These are phyloP conservation scores for Pseudogymnoascus sp. DNA, from an alignment of 2,329 filamentous ascomycete species.

Conservation along the genomic window DNA sequence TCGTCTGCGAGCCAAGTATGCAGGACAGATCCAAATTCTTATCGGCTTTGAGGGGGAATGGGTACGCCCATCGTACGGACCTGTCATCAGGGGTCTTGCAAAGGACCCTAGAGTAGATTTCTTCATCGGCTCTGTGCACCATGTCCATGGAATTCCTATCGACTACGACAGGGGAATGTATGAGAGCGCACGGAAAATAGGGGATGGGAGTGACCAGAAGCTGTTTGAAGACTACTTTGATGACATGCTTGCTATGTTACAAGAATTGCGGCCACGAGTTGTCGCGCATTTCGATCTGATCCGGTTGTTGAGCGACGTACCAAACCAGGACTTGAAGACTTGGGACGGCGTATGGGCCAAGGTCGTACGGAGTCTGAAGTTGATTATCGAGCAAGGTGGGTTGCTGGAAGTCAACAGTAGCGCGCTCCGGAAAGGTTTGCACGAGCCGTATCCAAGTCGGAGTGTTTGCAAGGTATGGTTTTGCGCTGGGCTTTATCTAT, in stretches of 20 bases:
- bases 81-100: constrained; percentile 52
- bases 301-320: constrained; percentile 59
- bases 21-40: constrained; percentile 64
- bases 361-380: constrained; percentile 66
- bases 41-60: constrained; percentile 93
- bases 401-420: constrained; percentile 86
- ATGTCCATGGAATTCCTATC: constrained; percentile 79
- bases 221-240: constrained; percentile 85
- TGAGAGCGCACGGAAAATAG: constrained; percentile 29
- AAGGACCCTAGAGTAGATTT: constrained; percentile 66
- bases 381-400: constrained; percentile 66
- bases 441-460: constrained; percentile 78
- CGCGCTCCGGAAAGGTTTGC: constrained; percentile 80
- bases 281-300: constrained; percentile 95
- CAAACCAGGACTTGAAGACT: constrained; percentile 50
- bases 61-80: constrained; percentile 61
- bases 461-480: constrained; percentile 65
- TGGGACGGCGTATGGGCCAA: constrained; percentile 64
- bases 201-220: constrained; percentile 58
- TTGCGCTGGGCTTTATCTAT: constrained; percentile 5
- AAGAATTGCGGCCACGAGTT: constrained; percentile 61
- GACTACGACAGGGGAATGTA: constrained; percentile 74
- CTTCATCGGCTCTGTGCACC: constrained; percentile 89
- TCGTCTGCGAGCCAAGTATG: constrained; percentile 65
- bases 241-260: constrained; percentile 74